Evolutionary conservation across 768 basidiomycete species (phyloP).

Genomic region (Trichaptum fuscoviolaceum): DNA sequence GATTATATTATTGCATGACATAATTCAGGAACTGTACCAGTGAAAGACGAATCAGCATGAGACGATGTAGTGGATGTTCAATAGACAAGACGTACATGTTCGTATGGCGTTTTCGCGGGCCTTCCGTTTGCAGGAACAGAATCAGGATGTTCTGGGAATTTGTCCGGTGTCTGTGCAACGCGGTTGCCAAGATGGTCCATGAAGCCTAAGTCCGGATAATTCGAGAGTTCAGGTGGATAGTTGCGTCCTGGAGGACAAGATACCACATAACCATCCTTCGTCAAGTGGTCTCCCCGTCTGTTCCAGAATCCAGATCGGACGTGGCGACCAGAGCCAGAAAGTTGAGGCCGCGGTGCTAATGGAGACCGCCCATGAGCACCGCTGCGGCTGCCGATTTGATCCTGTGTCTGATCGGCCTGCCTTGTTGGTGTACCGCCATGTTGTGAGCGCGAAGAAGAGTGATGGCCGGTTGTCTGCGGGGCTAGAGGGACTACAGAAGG

Average conservation of each 20-base stretch:
- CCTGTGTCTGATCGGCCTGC: not conserved
- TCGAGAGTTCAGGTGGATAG: slow-evolving; percentile 56
- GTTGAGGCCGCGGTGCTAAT: not conserved
- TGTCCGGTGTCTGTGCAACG: slow-evolving; percentile 1
- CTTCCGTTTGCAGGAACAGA: not conserved
- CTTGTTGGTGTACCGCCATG: not conserved
- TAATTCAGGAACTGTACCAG: not conserved
- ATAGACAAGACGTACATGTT: not conserved
- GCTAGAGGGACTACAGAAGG: not conserved
- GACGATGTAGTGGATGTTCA: not conserved
- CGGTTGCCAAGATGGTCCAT: slow-evolving; percentile 43
- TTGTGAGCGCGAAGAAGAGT: not conserved
- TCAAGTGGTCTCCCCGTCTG: slow-evolving; percentile 67
- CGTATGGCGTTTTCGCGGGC: not conserved
- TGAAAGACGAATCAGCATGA: not conserved
- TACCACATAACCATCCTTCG: slow-evolving; percentile 49
- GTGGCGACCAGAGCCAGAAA: slow-evolving; percentile 16
- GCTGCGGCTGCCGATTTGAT: not conserved
- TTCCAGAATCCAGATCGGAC: slow-evolving; percentile 67
- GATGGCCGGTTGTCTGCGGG: not conserved
- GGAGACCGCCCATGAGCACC: not conserved
- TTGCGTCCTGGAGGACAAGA: slow-evolving; percentile 53
- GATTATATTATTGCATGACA: not conserved
- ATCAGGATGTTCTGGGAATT: not conserved
- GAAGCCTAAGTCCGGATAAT: slow-evolving; percentile 59